A percentile compares a stretch with the other conserved stretches of the same genome.
Evolutionary conservation across 2,329 filamentous ascomycete genomes (phyloP).

Genomic region (Verticillium albo-atrum): DNA sequence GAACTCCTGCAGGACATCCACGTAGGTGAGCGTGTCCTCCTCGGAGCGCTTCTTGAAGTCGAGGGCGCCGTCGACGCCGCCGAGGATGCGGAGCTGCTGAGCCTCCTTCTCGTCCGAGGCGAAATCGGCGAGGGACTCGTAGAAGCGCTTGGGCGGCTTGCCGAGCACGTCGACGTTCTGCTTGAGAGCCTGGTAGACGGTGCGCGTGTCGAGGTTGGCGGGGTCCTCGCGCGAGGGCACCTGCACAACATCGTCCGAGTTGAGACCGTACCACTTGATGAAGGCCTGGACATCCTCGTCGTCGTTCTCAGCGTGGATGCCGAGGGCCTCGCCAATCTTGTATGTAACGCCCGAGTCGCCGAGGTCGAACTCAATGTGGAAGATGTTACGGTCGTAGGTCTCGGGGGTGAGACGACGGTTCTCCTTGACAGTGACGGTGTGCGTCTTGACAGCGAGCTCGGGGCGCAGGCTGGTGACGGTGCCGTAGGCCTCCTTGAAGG

Average conservation of each 20-base stretch:
- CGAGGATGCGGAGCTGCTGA: conserved; percentile 72
- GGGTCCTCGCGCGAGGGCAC: conserved; percentile 80
- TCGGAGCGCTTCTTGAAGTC: conserved; percentile 93
- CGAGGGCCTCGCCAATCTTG: conserved; percentile 94
- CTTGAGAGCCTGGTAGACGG: conserved; percentile 83
- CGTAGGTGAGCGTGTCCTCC: conserved; percentile 86
- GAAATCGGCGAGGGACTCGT: conserved; percentile 84
- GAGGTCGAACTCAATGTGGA: conserved; percentile 98
- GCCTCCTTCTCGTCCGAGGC: conserved; percentile 79
- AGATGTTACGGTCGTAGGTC: conserved; percentile 96
- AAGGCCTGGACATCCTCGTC: conserved; percentile 73
- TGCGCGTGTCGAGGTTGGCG: conserved; percentile 75
- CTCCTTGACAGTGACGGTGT: conserved; percentile 86
- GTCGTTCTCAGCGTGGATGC: conserved; percentile 94
- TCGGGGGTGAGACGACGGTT: conserved; percentile 86
- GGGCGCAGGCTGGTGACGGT: conserved; percentile 73
- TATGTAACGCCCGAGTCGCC: conserved; percentile 89
- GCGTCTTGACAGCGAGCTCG: conserved; percentile 81
- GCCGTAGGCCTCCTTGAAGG: conserved; percentile 91
- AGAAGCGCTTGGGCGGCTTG: conserved; percentile 95
- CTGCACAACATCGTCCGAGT: conserved; percentile 81
- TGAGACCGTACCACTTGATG: conserved; percentile 83
- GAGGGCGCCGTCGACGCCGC: conserved; percentile 71
- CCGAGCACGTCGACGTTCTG: conserved; percentile 97
- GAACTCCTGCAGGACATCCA: conserved; percentile 87